phyloP scores from a whole-genome alignment of 768 basidiomycete species.

The Hortiboletus flavorubellus region DNA sequence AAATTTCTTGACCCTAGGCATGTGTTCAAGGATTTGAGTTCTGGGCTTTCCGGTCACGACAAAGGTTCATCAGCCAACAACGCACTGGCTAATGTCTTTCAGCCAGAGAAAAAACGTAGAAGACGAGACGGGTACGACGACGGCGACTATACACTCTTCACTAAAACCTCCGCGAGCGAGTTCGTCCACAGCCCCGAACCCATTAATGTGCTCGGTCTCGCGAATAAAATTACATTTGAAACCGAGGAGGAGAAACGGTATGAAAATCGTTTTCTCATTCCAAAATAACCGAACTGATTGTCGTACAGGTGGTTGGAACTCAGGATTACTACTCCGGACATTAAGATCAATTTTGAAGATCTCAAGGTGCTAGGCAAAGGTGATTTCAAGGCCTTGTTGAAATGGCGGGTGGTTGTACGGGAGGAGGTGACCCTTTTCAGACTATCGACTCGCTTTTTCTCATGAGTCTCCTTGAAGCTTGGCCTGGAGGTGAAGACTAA shows the following conservation, averaged over 20 bases:
- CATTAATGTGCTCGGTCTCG: constrained; percentile 70
- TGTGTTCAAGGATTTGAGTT: constrained; percentile 89
- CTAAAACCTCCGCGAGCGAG: constrained; percentile 60
- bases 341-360: constrained; percentile 83
- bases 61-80: constrained; percentile 61
- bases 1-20: constrained; percentile 97
- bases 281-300: constrained; percentile 1
- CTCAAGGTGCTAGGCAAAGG: constrained; percentile 97
- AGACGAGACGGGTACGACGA: constrained; percentile 94
- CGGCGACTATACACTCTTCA: constrained; percentile 89
- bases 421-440: constrained; percentile 60
- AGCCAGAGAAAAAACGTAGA: constrained; percentile 94
- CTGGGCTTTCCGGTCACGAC: constrained; percentile 42
- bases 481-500: constrained; percentile 82
- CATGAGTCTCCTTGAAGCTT: constrained; percentile 42
- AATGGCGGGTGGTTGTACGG: constrained; percentile 84
- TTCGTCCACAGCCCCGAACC: constrained; percentile 75
- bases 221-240: constrained; percentile 73
- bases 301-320: constrained; percentile 64
- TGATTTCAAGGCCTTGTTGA: constrained; percentile 90
- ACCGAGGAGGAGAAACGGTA: constrained; percentile 85
- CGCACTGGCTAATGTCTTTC: constrained; percentile 87
- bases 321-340: constrained; percentile 71
- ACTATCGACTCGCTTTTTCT: constrained; percentile 1
- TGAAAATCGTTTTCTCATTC: constrained; percentile 17